Conservation (phyloP, 2,329 filamentous ascomycete genomes). For the Rutstroemia sydowiana region DNA sequence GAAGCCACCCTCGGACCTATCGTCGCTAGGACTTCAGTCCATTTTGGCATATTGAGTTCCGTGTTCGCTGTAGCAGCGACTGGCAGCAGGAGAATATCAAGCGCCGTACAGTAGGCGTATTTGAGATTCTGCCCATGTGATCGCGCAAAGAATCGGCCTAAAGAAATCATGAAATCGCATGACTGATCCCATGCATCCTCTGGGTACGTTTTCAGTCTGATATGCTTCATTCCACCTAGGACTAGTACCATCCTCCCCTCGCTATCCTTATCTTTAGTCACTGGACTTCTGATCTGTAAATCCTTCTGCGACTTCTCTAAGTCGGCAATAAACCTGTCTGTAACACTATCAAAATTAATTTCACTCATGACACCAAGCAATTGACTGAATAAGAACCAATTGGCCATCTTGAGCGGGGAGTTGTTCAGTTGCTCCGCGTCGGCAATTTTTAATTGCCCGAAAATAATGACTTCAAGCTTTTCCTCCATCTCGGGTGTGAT, state of each 20-base stretch:
- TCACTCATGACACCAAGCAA: slow-evolving; percentile 94
- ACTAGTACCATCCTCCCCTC: slow-evolving; percentile 83
- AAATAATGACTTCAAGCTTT: slow-evolving; percentile 91
- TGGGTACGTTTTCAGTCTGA: slow-evolving; percentile 68
- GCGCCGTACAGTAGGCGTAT: slow-evolving; percentile 85
- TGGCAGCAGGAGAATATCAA: slow-evolving; percentile 79
- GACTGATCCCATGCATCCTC: slow-evolving; percentile 75
- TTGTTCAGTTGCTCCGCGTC: slow-evolving; percentile 73
- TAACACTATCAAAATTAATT: slow-evolving; percentile 79
- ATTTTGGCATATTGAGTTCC: slow-evolving; percentile 74
- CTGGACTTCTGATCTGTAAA: slow-evolving; percentile 60
- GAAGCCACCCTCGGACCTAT: slow-evolving; percentile 73
- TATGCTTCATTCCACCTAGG: slow-evolving; percentile 82
- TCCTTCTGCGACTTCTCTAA: slow-evolving; percentile 73
- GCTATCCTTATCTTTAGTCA: slow-evolving; percentile 58
- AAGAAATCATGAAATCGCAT: slow-evolving; percentile 77
- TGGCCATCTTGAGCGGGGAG: slow-evolving; percentile 80
- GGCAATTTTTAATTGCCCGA: slow-evolving; percentile 84
- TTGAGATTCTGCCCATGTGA: slow-evolving; percentile 88
- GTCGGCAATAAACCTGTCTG: slow-evolving; percentile 73
- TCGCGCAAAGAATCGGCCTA: slow-evolving; percentile 75
- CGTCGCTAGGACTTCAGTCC: slow-evolving; percentile 76
- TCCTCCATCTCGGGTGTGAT: slow-evolving; percentile 90
- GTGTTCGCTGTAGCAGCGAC: slow-evolving; percentile 74
- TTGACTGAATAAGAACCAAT: slow-evolving; percentile 92